Evolutionary conservation across 768 basidiomycete genomes (phyloP).

Genomic region (Lentinula guzmanii): DNA sequence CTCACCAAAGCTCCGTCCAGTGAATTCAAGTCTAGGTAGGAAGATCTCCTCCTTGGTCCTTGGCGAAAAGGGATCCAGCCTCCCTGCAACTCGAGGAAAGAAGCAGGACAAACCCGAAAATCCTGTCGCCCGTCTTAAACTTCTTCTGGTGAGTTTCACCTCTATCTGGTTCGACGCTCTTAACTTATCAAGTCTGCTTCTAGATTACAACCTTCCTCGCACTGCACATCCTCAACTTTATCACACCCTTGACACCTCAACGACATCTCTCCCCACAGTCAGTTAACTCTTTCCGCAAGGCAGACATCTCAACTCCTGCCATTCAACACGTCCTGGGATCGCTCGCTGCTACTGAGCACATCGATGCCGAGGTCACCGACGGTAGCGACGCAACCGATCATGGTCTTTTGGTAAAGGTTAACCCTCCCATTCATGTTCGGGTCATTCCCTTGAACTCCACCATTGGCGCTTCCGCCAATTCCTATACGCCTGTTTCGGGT

Average conservation of each 20-base stretch:
- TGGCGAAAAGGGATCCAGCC: conserved; percentile 32
- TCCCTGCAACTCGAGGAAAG: conserved; percentile 17
- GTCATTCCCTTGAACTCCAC: conserved; percentile 26
- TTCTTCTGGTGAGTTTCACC: conserved; percentile 62
- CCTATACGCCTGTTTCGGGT: conserved; percentile 5
- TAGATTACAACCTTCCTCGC: conserved; percentile 88
- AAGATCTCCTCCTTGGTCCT: conserved; percentile 8
- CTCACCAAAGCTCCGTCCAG: conserved; percentile 2
- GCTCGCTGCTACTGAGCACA: conserved; percentile 32
- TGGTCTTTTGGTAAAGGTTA: conserved; percentile 54
- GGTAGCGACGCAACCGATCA: conserved; percentile 10
- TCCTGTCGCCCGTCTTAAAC: conserved; percentile 83
- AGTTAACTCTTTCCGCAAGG: conserved; percentile 35
- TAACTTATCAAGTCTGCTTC: not conserved
- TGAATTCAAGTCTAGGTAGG: conserved; percentile 1
- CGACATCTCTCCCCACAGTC: conserved; percentile 21
- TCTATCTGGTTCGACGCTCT: not conserved
- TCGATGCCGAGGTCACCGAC: not conserved
- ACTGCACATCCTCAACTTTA: conserved; percentile 88
- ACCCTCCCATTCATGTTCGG: conserved; percentile 52
- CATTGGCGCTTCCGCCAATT: not conserved
- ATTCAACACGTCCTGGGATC: conserved; percentile 53
- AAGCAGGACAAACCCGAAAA: conserved; percentile 55
- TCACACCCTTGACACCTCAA: conserved; percentile 75
- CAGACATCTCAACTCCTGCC: conserved; percentile 64